Conservation (phyloP, 1,284 basidiomycete genomes). For the Apiotrichum gamsii region DNA sequence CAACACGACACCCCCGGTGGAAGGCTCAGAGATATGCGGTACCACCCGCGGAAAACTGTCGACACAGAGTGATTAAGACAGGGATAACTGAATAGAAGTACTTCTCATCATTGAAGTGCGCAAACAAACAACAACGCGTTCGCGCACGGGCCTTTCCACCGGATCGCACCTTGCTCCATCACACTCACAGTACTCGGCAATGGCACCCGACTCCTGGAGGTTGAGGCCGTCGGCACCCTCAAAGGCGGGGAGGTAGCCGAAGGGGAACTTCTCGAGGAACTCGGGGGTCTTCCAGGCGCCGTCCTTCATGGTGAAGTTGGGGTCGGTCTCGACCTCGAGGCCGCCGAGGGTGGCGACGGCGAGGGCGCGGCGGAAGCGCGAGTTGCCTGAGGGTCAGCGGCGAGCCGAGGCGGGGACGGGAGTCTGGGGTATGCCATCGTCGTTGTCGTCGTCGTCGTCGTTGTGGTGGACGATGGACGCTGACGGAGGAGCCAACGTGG, state of each 20-base stretch:
- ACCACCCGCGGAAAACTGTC: slow-evolving; percentile 54
- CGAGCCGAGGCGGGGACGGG: too few relatives aligned
- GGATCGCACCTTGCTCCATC: too few relatives aligned
- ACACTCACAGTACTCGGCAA: slow-evolving; percentile 82
- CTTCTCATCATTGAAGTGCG: slow-evolving; percentile 45
- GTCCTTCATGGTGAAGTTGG: slow-evolving; percentile 54
- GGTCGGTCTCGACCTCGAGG: slow-evolving; percentile 61
- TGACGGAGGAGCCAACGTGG: too few relatives aligned
- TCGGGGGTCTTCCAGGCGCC: slow-evolving; percentile 62
- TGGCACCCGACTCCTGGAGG: slow-evolving; percentile 72
- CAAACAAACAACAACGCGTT: not conserved
- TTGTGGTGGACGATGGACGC: too few relatives aligned
- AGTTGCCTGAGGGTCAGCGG: slow-evolving; percentile 37
- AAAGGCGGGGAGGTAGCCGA: slow-evolving; percentile 77
- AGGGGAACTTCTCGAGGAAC: slow-evolving; percentile 71
- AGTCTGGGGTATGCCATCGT: too few relatives aligned
- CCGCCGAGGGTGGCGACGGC: slow-evolving; percentile 67
- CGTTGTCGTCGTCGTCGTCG: too few relatives aligned
- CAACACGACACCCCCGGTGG: too few relatives aligned
- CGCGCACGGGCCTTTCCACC: too few relatives aligned
- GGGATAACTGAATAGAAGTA: slow-evolving; percentile 56
- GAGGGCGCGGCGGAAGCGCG: slow-evolving; percentile 55
- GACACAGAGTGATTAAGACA: slow-evolving; percentile 59
- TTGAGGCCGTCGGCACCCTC: slow-evolving; percentile 68
- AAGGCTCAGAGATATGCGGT: slow-evolving; percentile 49